Conservation (phyloP, 2,329 filamentous ascomycete species). For the Podosphaera aphanis region DNA sequence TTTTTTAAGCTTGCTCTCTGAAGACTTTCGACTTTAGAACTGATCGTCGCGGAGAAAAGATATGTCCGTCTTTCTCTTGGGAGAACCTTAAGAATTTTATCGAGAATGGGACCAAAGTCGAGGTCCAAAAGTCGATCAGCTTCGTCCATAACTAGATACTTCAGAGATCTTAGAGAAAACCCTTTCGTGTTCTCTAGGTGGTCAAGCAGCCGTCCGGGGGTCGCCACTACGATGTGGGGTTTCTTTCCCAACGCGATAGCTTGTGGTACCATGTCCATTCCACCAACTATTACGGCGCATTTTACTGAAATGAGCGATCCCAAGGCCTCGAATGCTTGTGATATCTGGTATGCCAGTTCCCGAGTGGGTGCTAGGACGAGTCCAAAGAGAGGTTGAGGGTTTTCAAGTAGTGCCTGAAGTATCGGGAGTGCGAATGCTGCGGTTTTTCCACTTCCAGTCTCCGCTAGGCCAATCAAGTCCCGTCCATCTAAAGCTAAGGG, state of each 20-base stretch:
- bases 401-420: slow-evolving; percentile 70
- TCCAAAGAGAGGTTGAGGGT: slow-evolving; percentile 67
- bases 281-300: slow-evolving; percentile 69
- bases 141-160: slow-evolving; percentile 87
- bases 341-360: slow-evolving; percentile 81
- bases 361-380: slow-evolving; percentile 80
- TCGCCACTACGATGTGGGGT: slow-evolving; percentile 82
- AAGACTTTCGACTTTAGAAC: slow-evolving; percentile 73
- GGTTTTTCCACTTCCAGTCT: slow-evolving; percentile 91
- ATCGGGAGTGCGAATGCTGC: slow-evolving; percentile 87
- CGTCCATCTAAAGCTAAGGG: slow-evolving; percentile 55
- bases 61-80: slow-evolving; percentile 59
- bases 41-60: slow-evolving; percentile 88
- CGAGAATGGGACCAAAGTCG: slow-evolving; percentile 77
- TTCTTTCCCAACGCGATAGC: slow-evolving; percentile 83
- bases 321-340: slow-evolving; percentile 66
- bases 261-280: slow-evolving; percentile 88
- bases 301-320: slow-evolving; percentile 73
- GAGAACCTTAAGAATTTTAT: slow-evolving; percentile 79
- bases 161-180: slow-evolving; percentile 60
- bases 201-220: slow-evolving; percentile 69
- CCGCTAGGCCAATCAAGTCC: slow-evolving; percentile 80
- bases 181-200: slow-evolving; percentile 94
- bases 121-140: slow-evolving; percentile 80
- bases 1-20: slow-evolving; percentile 75